Evolutionary conservation across 495 filamentous ascomycete genomes (phyloP).

Genomic region (Umbilicaria muhlenbergii): DNA sequence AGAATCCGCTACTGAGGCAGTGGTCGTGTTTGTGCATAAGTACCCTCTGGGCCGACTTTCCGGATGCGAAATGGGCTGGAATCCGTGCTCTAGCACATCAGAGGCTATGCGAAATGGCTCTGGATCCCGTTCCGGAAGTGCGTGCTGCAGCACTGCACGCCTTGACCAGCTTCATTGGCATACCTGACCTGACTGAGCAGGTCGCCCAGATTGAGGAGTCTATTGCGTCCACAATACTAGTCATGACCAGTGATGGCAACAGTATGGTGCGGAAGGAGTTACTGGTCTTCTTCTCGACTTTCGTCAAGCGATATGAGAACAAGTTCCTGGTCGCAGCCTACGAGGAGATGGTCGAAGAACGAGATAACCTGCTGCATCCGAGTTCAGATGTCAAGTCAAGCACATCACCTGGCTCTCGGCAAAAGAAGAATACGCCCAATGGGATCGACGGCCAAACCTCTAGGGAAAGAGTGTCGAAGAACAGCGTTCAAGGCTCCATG

Average conservation of each 20-base stretch:
- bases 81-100: constrained; percentile 67
- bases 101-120: constrained; percentile 61
- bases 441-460: constrained; percentile 5
- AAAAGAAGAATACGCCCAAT: constrained; percentile 7
- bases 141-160: constrained; percentile 86
- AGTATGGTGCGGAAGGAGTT: constrained; percentile 87
- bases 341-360: constrained; percentile 79
- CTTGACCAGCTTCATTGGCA: constrained; percentile 83
- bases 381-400: constrained; percentile 27
- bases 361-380: constrained; percentile 40
- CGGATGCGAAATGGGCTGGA: constrained; percentile 87
- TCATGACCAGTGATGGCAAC: constrained; percentile 82
- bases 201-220: constrained; percentile 80
- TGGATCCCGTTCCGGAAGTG: constrained; percentile 90
- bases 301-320: constrained; percentile 78
- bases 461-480: constrained; percentile 46
- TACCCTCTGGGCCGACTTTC: constrained; percentile 80
- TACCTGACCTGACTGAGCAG: constrained; percentile 82
- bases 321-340: constrained; percentile 86
- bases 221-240: constrained; percentile 66
- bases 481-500: constrained; percentile 77
- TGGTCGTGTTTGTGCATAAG: constrained; percentile 96
- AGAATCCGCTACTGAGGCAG: constrained; percentile 80
- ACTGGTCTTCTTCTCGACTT: constrained; percentile 82
- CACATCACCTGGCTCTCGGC: constrained; percentile 9